A percentile compares a stretch with the other conserved stretches of the same genome.
These are phyloP conservation scores for Trichothecium sympodiale DNA, from an alignment of 2,329 filamentous ascomycete genomes.

Conservation along the genomic window DNA sequence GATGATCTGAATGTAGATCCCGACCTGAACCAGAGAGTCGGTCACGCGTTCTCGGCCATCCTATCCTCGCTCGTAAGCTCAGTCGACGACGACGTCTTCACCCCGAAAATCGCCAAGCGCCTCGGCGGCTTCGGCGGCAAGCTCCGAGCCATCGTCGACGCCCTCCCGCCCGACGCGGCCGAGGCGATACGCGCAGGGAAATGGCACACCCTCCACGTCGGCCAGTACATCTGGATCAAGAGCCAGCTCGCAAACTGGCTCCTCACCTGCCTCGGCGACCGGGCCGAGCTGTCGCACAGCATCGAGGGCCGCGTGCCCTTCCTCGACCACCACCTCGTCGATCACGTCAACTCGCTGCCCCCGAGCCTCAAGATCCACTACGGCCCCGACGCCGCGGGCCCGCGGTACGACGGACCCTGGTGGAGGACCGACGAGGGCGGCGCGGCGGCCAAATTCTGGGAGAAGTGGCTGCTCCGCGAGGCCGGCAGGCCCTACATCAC, in stretches of 20 bases:
- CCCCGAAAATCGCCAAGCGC: no score
- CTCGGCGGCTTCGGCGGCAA: neutral
- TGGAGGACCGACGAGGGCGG: neutral
- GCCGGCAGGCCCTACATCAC: slow-evolving; percentile 38
- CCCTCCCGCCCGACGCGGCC: slow-evolving; percentile 7
- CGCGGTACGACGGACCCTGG: no score
- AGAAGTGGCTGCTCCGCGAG: slow-evolving; percentile 41
- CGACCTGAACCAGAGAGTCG: no score
- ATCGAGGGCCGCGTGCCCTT: slow-evolving; percentile 24
- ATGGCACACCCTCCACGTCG: slow-evolving; percentile 19
- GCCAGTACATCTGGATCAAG: slow-evolving; percentile 16
- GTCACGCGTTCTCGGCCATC: no score
- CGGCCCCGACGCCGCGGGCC: neutral
- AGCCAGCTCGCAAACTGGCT: slow-evolving; percentile 14
- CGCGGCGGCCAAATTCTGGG: slow-evolving; percentile 8
- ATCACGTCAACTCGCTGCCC: slow-evolving; percentile 18
- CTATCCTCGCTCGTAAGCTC: no score
- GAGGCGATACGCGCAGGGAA: slow-evolving; percentile 9
- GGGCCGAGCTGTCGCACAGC: slow-evolving; percentile 23
- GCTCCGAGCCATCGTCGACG: slow-evolving; percentile 3
- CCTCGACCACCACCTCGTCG: slow-evolving; percentile 19
- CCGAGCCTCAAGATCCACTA: slow-evolving; percentile 16
- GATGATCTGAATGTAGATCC: no score
- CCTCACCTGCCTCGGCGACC: slow-evolving; percentile 19
- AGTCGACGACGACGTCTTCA: no score